Evolutionary conservation across 768 basidiomycete species (phyloP), one percentile per base, ranked within the genome.

Genomic region (Leccinum ochraceum): DNA sequence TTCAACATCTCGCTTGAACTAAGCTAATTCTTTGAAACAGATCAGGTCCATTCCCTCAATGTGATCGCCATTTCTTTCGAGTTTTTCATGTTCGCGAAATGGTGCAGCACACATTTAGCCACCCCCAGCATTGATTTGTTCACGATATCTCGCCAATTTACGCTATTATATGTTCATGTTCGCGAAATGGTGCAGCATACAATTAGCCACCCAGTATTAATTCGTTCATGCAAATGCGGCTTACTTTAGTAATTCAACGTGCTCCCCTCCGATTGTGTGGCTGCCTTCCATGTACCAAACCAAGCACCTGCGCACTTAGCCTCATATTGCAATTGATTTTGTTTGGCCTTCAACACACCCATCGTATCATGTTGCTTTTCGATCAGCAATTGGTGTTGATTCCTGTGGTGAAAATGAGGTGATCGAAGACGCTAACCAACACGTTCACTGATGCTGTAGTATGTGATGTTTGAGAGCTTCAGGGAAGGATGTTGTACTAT

Each of bases 61-160:
- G n/a, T 20, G 9, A 30, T 13, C 30, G 2, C 22, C 42, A 6
- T 32, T 42, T 20, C 6, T 13, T 4, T 44, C 4, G 16, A 1
- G n/a, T 60, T 54, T 51, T 24, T 13, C 13, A 22, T 53, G 26
- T 17, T 32, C n/a, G 50, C 42, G 10, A 44, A n/a, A n/a, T 55
- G 20, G 46, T 9, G 2, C n/a, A 44, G 24, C n/a, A 28, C 13
- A 37, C 3, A 16, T 22, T 34, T 37, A 2, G 28, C 26, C 20
- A 24, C 9, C 24, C 9, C 24, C 10, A 20, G 24, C 6, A 11
- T 17, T 30, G 14, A 20, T 39, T n/a, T 3, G 17, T 34, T 30
- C 24, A 67, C 28, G 9, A 50, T 30, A 9, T 51, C 14, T 44
- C n/a, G n/a, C 9, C 9, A 30, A 53, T 59, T 54, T 54, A 50